Evolutionary conservation across 2,329 filamentous ascomycete genomes (phyloP), one percentile per base, ranked within the genome.

Genomic region (Aspergillus udagawae): DNA sequence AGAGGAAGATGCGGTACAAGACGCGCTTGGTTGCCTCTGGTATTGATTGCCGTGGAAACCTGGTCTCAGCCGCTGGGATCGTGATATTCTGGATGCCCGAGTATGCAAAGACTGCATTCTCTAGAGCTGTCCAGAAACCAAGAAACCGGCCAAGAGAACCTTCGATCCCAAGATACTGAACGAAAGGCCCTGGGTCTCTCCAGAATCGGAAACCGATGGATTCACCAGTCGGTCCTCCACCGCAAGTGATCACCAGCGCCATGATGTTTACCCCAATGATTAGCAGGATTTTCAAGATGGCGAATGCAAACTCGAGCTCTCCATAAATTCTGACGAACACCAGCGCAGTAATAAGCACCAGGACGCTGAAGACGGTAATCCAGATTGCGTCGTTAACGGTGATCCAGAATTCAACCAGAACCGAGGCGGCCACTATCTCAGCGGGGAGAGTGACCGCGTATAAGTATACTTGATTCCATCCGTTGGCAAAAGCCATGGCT

Each of bases 1-100:
- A 84, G 59, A 82, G 74, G 3, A 80, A 66, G 35, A 83, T 77
- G 61, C 82, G 77, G 70, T 77, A 82, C 68, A 84, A 82, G 48
- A 83, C 77, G 58, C 80, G 75, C 29, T 75, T 73, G 3, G 80
- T 75, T 3, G 81, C 81, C 67, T 80, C 82, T 45, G 82, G 82
- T 23, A 84, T 82, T 57, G 76, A 77, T 51, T 70, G 71, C 14
- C 80, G 65, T 1, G 83, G 83, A 51, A 80, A 78, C 51, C 75
- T 73, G 3, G 80, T 79, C 67, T 84, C 82, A 9, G 81, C 81
- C 1, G 80, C 82, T 8, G 82, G 79, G 52, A 83, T 78, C 14
- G 79, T 80, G 14, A 85, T 76, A 55, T 78, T 76, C 60, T 85
- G 82, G 10, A 65, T 65, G 5, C 67, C 68, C 60, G 68, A 68